Evolutionary conservation across 257 asterid genomes (phyloP), one percentile per base, ranked within the genome.

Genomic region (Petunia axillaris): DNA sequence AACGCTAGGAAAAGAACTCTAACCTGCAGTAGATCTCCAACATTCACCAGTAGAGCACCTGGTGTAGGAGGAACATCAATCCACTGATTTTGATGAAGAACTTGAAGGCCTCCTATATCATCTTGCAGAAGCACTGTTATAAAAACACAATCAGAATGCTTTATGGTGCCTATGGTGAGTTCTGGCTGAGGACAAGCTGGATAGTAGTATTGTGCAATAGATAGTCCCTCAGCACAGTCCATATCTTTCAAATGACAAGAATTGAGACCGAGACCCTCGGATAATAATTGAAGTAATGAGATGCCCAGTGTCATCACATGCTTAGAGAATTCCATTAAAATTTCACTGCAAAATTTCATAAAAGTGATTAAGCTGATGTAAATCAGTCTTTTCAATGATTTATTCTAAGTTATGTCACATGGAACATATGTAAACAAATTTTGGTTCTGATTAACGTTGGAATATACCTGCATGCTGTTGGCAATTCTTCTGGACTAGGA

Each of bases 401-500:
- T 25, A 25, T 25, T 25, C 25, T 25, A 25, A 25, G 25, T 25
- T 25, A 25, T 52, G 57, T 52, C 10, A 52, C 57, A 52, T 2
- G 8, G 57, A 52, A 52, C 57, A 52, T 2, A 11, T 8, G 4
- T 25, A 25, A 25, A 25, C 25, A 25, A 25, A 25, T 25, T 25
- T 25, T 25, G 25, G 25, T 9, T 36, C 68, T 63, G 37, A 36
- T 36, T 63, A 7, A 63, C 10, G 16, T 25, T 15, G 2, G n/a
- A 73, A 15, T n/a, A 10, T 81, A 90, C 96, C 96, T 86, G 85
- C 90, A 91, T 8, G 83, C 38, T 37, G 43, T 66, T 0, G 96
- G 96, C 84, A 92, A 75, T 37, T 92, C 94, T 25, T 91, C 80
- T 5, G 88, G 88, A 57, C 5, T 7, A 0, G 95, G 95, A 64